phyloP scores from a whole-genome alignment of 371 early-diverging fungal genomes.

The Saksenaea vasiformis region DNA sequence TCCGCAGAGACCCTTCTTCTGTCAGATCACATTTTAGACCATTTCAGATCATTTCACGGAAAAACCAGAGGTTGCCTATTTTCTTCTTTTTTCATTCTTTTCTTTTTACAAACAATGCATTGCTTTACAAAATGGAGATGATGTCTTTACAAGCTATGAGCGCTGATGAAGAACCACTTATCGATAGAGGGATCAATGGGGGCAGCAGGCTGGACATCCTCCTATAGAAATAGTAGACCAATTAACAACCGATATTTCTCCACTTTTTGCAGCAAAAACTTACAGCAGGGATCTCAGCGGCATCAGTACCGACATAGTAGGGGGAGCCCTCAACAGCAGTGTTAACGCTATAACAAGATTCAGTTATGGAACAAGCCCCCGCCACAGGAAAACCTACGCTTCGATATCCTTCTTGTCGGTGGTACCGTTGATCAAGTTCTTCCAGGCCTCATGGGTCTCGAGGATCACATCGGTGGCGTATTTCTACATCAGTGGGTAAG shows the following conservation, averaged over 20 bases:
- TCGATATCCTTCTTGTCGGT: slow-evolving; percentile 72
- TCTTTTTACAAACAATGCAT: slow-evolving; percentile 5
- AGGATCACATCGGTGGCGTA: slow-evolving; percentile 92
- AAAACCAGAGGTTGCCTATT: background rate
- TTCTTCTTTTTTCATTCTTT: slow-evolving; percentile 3
- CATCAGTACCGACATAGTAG: slow-evolving; percentile 62
- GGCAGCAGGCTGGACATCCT: slow-evolving; percentile 49
- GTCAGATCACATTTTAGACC: too few species aligned
- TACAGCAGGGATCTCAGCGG: slow-evolving; percentile 70
- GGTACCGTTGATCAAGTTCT: slow-evolving; percentile 75
- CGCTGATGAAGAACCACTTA: slow-evolving; percentile 98
- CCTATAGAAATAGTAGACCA: slow-evolving; percentile 23
- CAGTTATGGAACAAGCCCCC: background rate
- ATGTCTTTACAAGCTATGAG: slow-evolving; percentile 66
- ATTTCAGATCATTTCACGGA: background rate
- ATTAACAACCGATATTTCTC: slow-evolving; percentile 48
- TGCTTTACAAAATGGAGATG: slow-evolving; percentile 8
- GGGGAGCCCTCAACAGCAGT: slow-evolving; percentile 73
- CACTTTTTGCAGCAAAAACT: slow-evolving; percentile 40
- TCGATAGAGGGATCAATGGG: slow-evolving; percentile 79
- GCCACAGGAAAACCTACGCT: slow-evolving; percentile 47
- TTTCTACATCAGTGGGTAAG: slow-evolving; percentile 43
- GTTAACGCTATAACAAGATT: slow-evolving; percentile 57
- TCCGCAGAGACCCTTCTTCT: too few species aligned
- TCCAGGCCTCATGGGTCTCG: slow-evolving; percentile 97